Conservation (phyloP, 345 rosid species). For the Angophora floribunda region DNA sequence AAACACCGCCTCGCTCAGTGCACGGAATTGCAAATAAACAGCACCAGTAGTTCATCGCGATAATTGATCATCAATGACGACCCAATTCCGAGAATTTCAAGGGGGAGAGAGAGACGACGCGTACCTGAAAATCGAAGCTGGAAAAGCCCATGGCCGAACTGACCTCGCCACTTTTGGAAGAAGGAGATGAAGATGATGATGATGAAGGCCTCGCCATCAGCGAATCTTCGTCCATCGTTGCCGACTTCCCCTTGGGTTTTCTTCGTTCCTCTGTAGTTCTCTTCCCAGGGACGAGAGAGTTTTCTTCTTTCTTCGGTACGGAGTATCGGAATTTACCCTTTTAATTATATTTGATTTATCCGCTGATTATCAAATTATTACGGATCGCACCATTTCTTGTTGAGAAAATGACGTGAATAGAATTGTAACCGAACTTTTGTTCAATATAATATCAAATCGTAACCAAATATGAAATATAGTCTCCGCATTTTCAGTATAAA, state of each 20-base stretch:
- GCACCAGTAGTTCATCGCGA: background rate
- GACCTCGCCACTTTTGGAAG: background rate
- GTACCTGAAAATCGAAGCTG: constrained; percentile 9
- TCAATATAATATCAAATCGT: no score
- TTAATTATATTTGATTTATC: background rate
- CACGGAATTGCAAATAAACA: background rate
- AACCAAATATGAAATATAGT: no score
- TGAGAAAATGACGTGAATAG: no score
- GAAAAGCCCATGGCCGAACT: constrained; percentile 3
- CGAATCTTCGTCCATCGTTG: background rate
- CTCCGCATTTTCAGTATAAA: fast-evolving
- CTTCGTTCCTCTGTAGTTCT: background rate
- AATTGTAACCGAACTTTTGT: no score
- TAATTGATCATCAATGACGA: fast-evolving
- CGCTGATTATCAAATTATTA: background rate
- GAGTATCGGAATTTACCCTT: background rate
- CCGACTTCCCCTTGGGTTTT: background rate
- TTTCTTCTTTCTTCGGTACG: background rate
- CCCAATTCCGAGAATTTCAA: background rate
- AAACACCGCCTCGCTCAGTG: background rate
- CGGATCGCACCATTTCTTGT: background rate
- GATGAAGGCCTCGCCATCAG: background rate
- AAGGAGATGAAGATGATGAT: background rate
- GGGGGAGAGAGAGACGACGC: background rate
- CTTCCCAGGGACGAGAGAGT: background rate